Evolutionary conservation across 129 eudicot species (phyloP).

Genomic region (Saussurea involucrata): DNA sequence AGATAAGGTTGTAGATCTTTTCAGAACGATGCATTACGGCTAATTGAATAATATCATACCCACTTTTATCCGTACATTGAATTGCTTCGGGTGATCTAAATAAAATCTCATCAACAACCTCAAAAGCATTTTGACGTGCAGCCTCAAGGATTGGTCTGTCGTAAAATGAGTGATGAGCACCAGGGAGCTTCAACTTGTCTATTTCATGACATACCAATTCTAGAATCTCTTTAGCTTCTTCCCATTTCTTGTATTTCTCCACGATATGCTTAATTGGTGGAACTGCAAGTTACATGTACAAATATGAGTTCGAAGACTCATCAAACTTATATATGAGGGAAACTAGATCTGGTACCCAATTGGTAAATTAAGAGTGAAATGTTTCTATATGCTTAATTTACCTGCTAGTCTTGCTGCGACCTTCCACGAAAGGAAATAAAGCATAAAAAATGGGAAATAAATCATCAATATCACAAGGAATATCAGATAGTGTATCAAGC

Average conservation of each 20-base stretch:
- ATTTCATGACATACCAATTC: neutral
- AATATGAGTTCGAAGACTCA: too few relatives aligned
- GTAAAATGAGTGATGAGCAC: neutral
- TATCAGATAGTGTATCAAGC: neutral
- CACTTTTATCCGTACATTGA: neutral
- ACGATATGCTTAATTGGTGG: neutral
- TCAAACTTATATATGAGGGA: too few relatives aligned
- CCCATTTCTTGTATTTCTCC: neutral
- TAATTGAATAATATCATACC: slow-evolving; percentile 17
- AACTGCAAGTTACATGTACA: neutral
- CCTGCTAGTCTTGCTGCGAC: neutral
- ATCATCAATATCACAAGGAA: too few relatives aligned
- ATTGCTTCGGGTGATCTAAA: neutral
- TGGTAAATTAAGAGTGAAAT: too few relatives aligned
- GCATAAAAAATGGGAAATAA: too few relatives aligned
- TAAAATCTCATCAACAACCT: slow-evolving; percentile 18
- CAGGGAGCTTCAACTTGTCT: neutral
- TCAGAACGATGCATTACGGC: slow-evolving; percentile 20
- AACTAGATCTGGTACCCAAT: too few relatives aligned
- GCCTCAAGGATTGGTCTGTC: slow-evolving; percentile 9
- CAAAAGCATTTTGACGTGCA: slow-evolving; percentile 11
- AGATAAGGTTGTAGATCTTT: slow-evolving; percentile 18
- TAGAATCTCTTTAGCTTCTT: neutral
- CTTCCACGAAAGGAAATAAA: neutral
- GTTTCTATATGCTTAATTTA: neutral